Conservation (phyloP, 495 filamentous ascomycete genomes). For the Chaetomium fimeti region DNA sequence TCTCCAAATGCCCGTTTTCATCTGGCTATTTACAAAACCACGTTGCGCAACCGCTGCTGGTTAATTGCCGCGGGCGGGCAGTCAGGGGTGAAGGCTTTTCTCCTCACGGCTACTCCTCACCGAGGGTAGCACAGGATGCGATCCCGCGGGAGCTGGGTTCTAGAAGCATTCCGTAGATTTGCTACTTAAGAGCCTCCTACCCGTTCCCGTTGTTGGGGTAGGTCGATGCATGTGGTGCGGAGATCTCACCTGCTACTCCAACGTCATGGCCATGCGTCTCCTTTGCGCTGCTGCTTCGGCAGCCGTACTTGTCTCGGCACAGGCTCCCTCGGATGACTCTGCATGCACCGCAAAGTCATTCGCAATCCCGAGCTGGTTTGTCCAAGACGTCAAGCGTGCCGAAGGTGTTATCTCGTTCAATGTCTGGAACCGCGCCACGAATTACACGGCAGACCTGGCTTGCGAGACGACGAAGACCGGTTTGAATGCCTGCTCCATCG, state of each 20-base stretch:
- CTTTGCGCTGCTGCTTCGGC: conserved; percentile 9
- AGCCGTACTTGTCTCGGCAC: conserved; percentile 18
- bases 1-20: not conserved
- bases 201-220: not conserved
- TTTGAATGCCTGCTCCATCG: conserved; percentile 14
- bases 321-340: not conserved
- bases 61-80: not conserved
- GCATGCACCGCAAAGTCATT: conserved; percentile 31
- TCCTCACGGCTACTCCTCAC: conserved; percentile 19
- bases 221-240: not conserved
- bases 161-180: conserved; percentile 8
- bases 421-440: conserved; percentile 35
- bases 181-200: not conserved
- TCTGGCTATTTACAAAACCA: conserved; percentile 7
- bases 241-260: not conserved
- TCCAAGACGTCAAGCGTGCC: conserved; percentile 14
- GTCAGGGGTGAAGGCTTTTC: conserved; percentile 4
- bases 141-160: not conserved
- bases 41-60: not conserved
- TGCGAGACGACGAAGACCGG: conserved; percentile 19
- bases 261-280: conserved; percentile 8
- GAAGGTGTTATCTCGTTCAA: conserved; percentile 24
- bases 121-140: not conserved
- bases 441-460: conserved; percentile 25
- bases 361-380: conserved; percentile 30